phyloP scores from a whole-genome alignment of 331 rosid genomes.

The Saraca asoca region DNA sequence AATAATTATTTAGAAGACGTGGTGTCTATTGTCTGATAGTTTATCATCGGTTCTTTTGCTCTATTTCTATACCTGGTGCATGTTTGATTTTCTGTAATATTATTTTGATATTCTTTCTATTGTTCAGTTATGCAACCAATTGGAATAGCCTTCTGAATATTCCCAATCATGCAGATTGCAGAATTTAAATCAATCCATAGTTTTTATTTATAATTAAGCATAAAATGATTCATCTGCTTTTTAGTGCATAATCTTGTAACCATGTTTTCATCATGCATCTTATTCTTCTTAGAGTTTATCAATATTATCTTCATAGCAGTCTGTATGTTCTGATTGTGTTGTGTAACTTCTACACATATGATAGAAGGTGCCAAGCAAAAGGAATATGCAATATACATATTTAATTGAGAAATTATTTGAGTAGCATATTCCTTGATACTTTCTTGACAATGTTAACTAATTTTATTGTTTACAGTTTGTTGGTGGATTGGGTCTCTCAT shows the following conservation, averaged over 20 bases:
- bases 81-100: conserved; percentile 12
- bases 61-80: background rate
- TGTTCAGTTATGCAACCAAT: conserved; percentile 22
- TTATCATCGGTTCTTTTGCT: conserved; percentile 11
- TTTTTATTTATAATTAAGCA: background rate
- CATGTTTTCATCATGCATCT: conserved; percentile 18
- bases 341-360: too few relatives aligned
- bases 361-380: background rate
- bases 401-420: conserved; percentile 8
- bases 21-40: background rate
- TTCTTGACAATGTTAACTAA: conserved; percentile 24
- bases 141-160: background rate
- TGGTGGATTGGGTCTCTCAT: conserved; percentile 92
- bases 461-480: conserved; percentile 64
- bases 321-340: too few relatives aligned
- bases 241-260: conserved; percentile 17
- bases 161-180: conserved; percentile 14
- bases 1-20: conserved; percentile 1
- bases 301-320: background rate
- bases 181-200: too few relatives aligned
- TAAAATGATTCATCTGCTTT: conserved; percentile 16
- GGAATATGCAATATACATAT: conserved; percentile 2
- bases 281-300: conserved; percentile 10
- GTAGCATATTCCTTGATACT: conserved; percentile 14
- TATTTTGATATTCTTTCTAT: background rate